Conservation (phyloP, 2,329 filamentous ascomycete genomes). For the Volutella citrinella region DNA sequence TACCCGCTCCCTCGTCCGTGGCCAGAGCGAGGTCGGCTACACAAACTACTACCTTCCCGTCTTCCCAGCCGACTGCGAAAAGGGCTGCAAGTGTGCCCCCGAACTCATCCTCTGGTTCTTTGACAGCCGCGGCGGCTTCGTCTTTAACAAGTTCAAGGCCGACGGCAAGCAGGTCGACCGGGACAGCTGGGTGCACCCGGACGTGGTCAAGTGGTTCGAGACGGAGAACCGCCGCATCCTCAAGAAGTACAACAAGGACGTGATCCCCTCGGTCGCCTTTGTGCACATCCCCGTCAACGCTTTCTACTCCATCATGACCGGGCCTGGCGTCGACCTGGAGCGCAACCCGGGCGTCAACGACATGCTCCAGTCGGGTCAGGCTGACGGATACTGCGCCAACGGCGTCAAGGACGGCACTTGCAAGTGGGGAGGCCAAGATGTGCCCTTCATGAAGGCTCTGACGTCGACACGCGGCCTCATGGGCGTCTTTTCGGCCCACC, state of each 20-base stretch:
- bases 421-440: constrained; percentile 49
- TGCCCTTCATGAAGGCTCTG: constrained; percentile 61
- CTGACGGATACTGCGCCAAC: constrained; percentile 41
- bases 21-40: constrained; percentile 32
- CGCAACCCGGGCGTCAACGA: constrained; percentile 44
- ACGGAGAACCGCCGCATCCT: constrained; percentile 23
- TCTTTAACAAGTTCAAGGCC: constrained; percentile 3
- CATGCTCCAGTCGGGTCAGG: constrained; percentile 41
- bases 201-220: constrained; percentile 45
- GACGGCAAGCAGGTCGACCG: constrained; percentile 39
- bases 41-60: constrained; percentile 49
- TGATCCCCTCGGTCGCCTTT: constrained; percentile 45
- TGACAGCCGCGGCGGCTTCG: constrained; percentile 58
- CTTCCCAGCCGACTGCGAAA: constrained; percentile 33
- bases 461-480: constrained; percentile 52
- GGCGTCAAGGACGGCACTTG: constrained; percentile 36
- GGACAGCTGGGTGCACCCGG: constrained; percentile 42
- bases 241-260: constrained; percentile 25
- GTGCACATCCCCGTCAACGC: constrained; percentile 48
- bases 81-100: constrained; percentile 29
- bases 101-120: constrained; percentile 68
- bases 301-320: constrained; percentile 37
- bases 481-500: constrained; percentile 62
- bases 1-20: constrained; percentile 41
- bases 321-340: constrained; percentile 32